These are phyloP conservation scores for Conidiobolus incongruus DNA, from an alignment of 371 early-diverging fungal genomes.

Conservation along the genomic window DNA sequence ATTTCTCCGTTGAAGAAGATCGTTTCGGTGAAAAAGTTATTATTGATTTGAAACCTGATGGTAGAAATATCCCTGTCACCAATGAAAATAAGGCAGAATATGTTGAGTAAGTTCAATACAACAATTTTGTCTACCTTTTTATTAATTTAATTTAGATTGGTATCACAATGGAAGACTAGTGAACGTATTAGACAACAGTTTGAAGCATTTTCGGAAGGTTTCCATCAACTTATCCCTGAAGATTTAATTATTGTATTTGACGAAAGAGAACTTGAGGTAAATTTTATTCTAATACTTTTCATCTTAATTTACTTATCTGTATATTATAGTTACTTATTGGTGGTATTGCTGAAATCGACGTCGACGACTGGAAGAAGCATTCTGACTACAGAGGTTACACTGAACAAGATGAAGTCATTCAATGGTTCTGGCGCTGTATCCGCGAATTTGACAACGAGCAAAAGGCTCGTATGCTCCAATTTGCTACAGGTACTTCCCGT, in stretches of 20 bases:
- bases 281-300: too few relatives aligned
- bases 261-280: constrained; percentile 82
- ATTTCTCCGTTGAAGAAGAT: constrained; percentile 81
- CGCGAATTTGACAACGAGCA: constrained; percentile 75
- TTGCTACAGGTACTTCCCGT: constrained; percentile 94
- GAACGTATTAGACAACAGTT: constrained; percentile 86
- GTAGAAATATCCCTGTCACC: constrained; percentile 80
- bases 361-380: constrained; percentile 98
- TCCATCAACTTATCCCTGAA: constrained; percentile 86
- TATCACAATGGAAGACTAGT: constrained; percentile 58
- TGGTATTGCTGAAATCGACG: constrained; percentile 96
- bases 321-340: constrained; percentile 77
- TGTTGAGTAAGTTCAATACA: constrained; percentile 41
- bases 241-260: constrained; percentile 89
- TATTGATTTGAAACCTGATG: constrained; percentile 75
- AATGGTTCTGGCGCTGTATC: constrained; percentile 95
- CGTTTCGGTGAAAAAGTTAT: constrained; percentile 77
- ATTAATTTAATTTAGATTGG: too few relatives aligned
- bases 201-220: constrained; percentile 80
- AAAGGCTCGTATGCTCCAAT: constrained; percentile 86
- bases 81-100: constrained; percentile 95
- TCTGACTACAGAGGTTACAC: constrained; percentile 95
- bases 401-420: constrained; percentile 82
- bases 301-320: too few relatives aligned
- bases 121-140: too few relatives aligned